Evolutionary conservation across 2,329 filamentous ascomycete genomes (phyloP), one percentile per base, ranked within the genome.

Genomic region (Capronia epimyces): DNA sequence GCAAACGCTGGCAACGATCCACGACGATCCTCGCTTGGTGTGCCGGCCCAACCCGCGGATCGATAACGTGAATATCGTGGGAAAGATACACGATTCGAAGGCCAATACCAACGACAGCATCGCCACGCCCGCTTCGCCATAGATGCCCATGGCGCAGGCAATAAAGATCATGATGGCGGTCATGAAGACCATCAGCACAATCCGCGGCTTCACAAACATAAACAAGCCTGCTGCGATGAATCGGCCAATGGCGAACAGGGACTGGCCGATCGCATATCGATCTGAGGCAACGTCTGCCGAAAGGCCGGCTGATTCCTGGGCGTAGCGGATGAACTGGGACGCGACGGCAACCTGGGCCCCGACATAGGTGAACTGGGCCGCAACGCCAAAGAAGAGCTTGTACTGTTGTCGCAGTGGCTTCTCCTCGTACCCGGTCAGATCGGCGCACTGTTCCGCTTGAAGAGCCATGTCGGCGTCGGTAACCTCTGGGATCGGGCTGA

Each of bases 41-140:
- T 91, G 83, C 15, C 82, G 78, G 4, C 87, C 87, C 1, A 89
- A 75, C 1, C 85, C 86, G 18, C 87, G 80, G 52, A 95, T 82
- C 2, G 85, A 86, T 10, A 93, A 77, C 2, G 86, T 82, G 59
- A 89, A 89, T 53, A 93, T 83, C 1, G 90, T 82, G 0, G 89
- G 89, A 75, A 87, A 95, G 60, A 88, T 80, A 45, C 89, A 87
- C 0, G 84, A 86, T 66, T 91, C 87, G 63, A 87, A 88, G 67
- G 94, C 88, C 58, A 88, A 82, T 56, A 87, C 85, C 15, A 90
- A 61, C 25, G 83, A 74, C 2, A 86, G 71, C 59, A 87, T 83
- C 16, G 67, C 69, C 56, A 80, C 68, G 43, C 77, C 77, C 2
- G 63, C 69, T 58, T 78, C 70, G 21, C 69, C 69, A 15, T 65